Conservation (phyloP, 371 early-diverging fungal genomes). For the Apophysomyces variabilis region DNA sequence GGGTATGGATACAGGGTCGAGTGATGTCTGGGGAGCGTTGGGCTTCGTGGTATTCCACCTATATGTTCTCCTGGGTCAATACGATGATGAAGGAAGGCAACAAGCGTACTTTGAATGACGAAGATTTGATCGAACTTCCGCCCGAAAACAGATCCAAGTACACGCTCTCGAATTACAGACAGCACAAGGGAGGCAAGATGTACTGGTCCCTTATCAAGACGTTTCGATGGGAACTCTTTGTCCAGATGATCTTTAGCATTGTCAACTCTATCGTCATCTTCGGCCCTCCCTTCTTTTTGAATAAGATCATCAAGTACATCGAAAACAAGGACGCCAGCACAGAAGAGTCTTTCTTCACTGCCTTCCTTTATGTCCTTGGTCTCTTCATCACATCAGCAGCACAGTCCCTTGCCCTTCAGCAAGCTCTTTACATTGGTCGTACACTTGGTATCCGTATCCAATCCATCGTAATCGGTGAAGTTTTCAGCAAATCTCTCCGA, state of each 20-base stretch:
- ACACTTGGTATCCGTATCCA: slow-evolving; percentile 50
- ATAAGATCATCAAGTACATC: slow-evolving; percentile 53
- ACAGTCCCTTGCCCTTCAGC: slow-evolving; percentile 48
- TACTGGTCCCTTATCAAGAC: slow-evolving; percentile 27
- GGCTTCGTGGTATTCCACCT: slow-evolving; percentile 56
- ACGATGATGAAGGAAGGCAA: slow-evolving; percentile 58
- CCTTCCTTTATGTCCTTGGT: slow-evolving; percentile 61
- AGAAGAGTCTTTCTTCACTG: slow-evolving; percentile 28
- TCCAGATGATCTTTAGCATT: slow-evolving; percentile 44
- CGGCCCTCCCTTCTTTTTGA: slow-evolving; percentile 54
- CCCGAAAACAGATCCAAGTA: slow-evolving; percentile 40
- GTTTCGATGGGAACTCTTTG: slow-evolving; percentile 34
- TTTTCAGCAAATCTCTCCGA: slow-evolving; percentile 55
- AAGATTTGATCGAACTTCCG: slow-evolving; percentile 53
- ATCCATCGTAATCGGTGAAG: slow-evolving; percentile 58
- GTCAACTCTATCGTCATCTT: slow-evolving; percentile 48
- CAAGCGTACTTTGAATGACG: slow-evolving; percentile 50
- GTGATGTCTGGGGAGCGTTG: slow-evolving; percentile 52
- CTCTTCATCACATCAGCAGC: slow-evolving; percentile 51
- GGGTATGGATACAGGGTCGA: slow-evolving; percentile 34
- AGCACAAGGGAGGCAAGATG: slow-evolving; percentile 19
- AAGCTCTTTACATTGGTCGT: slow-evolving; percentile 54
- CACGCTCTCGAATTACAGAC: slow-evolving; percentile 25
- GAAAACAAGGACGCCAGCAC: slow-evolving; percentile 36
- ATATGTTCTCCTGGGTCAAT: slow-evolving; percentile 60